These are phyloP conservation scores for Huntiella moniliformis DNA, from an alignment of 2,329 filamentous ascomycete genomes.

Conservation along the genomic window DNA sequence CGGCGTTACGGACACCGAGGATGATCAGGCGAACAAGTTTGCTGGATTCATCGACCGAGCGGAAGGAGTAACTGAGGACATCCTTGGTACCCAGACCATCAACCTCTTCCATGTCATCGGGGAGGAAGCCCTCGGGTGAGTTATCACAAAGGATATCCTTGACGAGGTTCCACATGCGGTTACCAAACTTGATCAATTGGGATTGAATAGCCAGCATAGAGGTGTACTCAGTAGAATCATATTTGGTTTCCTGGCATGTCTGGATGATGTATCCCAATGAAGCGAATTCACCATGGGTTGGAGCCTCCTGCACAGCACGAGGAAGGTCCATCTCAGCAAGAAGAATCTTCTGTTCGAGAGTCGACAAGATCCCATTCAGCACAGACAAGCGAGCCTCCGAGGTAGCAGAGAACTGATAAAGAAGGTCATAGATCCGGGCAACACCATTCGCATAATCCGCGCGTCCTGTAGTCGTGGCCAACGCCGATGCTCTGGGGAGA, in stretches of 20 bases:
- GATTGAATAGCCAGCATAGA: slow-evolving; percentile 10
- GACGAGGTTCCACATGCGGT: slow-evolving; percentile 59
- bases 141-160: slow-evolving; percentile 72
- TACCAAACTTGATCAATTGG: slow-evolving; percentile 31
- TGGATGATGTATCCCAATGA: slow-evolving; percentile 28
- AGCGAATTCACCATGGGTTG: slow-evolving; percentile 52
- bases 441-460: slow-evolving; percentile 88
- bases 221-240: slow-evolving; percentile 6
- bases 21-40: slow-evolving; percentile 50
- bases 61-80: slow-evolving; percentile 83
- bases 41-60: slow-evolving; percentile 84
- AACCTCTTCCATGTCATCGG: slow-evolving; percentile 54
- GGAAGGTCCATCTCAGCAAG: slow-evolving; percentile 47
- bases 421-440: slow-evolving; percentile 53
- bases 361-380: slow-evolving; percentile 36
- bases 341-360: slow-evolving; percentile 44
- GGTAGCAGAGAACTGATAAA: slow-evolving; percentile 37
- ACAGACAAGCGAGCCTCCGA: slow-evolving; percentile 28
- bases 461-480: slow-evolving; percentile 53
- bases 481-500: slow-evolving; percentile 31
- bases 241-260: slow-evolving; percentile 12
- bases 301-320: slow-evolving; percentile 44
- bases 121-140: slow-evolving; percentile 76
- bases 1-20: slow-evolving; percentile 30
- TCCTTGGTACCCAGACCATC: slow-evolving; percentile 68